Conservation (phyloP, 176 grass and related monocot species). For the Triticum monococcum region DNA sequence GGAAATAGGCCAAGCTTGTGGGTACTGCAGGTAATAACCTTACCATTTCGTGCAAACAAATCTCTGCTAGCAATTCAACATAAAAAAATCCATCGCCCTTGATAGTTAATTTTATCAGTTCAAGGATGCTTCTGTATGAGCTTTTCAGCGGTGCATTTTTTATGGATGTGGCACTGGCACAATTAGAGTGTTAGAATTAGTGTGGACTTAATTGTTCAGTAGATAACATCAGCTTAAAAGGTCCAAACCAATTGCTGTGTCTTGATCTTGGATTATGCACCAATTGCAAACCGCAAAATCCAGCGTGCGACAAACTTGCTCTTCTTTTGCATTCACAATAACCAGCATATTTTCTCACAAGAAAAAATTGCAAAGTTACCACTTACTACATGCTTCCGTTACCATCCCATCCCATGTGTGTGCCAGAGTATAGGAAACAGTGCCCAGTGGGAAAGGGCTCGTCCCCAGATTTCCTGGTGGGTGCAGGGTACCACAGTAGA, state of each 20-base stretch:
- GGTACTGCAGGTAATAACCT: slow-evolving; percentile 68
- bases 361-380: background rate
- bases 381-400: slow-evolving; percentile 10
- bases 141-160: background rate
- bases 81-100: background rate
- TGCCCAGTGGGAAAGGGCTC: background rate
- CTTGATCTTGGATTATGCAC: background rate
- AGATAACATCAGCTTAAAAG: slow-evolving; percentile 4
- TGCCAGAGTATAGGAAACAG: background rate
- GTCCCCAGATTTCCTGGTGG: background rate
- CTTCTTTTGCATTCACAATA: slow-evolving; percentile 1
- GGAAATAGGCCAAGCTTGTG: slow-evolving; percentile 76
- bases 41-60: background rate
- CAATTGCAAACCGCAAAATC: background rate
- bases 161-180: background rate
- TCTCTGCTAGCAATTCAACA: background rate
- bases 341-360: slow-evolving; percentile 2
- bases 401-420: background rate
- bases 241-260: background rate
- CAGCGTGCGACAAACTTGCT: background rate
- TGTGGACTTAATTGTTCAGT: background rate
- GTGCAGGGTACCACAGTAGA: background rate
- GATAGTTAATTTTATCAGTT: slow-evolving; percentile 9
- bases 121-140: background rate
- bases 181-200: background rate